Evolutionary conservation across 352 stramenopile species (phyloP).

Genomic region (Detonula confervacea): DNA sequence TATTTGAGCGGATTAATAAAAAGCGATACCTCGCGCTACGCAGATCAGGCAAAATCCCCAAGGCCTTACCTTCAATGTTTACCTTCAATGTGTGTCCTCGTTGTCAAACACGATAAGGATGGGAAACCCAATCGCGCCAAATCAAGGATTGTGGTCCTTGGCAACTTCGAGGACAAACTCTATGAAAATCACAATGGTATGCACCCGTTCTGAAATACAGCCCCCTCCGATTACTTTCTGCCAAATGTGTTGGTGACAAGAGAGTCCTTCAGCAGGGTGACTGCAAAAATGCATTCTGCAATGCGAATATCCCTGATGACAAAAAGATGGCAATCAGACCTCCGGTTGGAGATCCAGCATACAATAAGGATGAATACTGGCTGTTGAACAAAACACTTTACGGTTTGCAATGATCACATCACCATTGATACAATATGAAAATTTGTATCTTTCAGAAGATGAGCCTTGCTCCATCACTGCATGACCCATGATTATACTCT

Average conservation of each 20-base stretch:
- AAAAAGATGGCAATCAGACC: background rate
- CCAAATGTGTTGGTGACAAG: background rate
- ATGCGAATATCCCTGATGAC: background rate
- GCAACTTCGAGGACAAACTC: slow-evolving; percentile 24
- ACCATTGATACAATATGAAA: background rate
- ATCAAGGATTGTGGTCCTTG: background rate
- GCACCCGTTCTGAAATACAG: background rate
- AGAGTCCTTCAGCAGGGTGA: background rate
- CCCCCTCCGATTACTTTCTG: background rate
- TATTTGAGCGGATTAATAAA: slow-evolving; percentile 29
- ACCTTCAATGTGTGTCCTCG: background rate
- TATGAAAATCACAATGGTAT: slow-evolving; percentile 4
- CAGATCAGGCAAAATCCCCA: background rate
- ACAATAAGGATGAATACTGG: background rate
- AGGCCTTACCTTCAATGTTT: too few species aligned
- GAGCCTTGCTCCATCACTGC: too few species aligned
- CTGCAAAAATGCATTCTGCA: background rate
- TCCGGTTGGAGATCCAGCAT: background rate
- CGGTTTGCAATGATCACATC: slow-evolving; percentile 14
- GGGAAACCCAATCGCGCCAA: background rate
- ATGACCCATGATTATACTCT: too few species aligned
- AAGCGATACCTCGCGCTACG: background rate
- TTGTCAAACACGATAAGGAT: background rate
- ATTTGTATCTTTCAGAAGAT: background rate
- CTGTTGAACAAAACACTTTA: background rate